These are phyloP conservation scores for Neurospora sp. DNA, from an alignment of 495 filamentous ascomycete genomes.

Conservation along the genomic window DNA sequence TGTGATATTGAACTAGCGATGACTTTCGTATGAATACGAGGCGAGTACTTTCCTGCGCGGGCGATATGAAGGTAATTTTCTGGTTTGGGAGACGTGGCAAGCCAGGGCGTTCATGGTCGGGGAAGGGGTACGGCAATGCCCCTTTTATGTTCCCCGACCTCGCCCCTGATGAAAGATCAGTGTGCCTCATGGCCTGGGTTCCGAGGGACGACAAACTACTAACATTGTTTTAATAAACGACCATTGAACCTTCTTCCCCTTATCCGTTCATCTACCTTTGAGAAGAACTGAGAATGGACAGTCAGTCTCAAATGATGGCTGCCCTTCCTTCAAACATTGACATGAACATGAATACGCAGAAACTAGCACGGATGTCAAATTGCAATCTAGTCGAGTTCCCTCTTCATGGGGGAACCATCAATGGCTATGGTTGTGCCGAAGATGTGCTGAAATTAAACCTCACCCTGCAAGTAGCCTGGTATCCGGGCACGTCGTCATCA, in stretches of 20 bases:
- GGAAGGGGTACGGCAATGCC: not conserved
- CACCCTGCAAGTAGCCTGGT: constrained; percentile 26
- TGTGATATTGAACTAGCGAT: not conserved
- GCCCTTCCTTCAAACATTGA: not conserved
- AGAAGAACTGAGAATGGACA: not conserved
- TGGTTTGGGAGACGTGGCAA: not conserved
- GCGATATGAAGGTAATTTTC: not conserved
- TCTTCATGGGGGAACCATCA: constrained; percentile 26
- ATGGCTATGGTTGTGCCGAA: constrained; percentile 93
- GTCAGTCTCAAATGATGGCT: not conserved
- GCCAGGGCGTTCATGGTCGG: not conserved
- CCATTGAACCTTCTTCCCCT: not conserved
- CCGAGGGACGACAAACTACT: constrained; percentile 1
- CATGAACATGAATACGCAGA: not conserved
- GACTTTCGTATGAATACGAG: not conserved
- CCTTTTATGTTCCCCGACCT: not conserved
- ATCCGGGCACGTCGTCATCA: constrained; percentile 24
- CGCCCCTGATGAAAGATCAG: not conserved
- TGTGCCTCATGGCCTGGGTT: not conserved
- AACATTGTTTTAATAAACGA: constrained; percentile 4
- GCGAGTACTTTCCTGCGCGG: not conserved
- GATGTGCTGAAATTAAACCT: constrained; percentile 49
- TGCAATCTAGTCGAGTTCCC: constrained; percentile 59
- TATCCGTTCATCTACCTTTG: not conserved
- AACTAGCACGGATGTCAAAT: constrained; percentile 97